Evolutionary conservation across 768 basidiomycete species (phyloP), one percentile per base, ranked within the genome.

Genomic region (Gautieria morchelliformis): DNA sequence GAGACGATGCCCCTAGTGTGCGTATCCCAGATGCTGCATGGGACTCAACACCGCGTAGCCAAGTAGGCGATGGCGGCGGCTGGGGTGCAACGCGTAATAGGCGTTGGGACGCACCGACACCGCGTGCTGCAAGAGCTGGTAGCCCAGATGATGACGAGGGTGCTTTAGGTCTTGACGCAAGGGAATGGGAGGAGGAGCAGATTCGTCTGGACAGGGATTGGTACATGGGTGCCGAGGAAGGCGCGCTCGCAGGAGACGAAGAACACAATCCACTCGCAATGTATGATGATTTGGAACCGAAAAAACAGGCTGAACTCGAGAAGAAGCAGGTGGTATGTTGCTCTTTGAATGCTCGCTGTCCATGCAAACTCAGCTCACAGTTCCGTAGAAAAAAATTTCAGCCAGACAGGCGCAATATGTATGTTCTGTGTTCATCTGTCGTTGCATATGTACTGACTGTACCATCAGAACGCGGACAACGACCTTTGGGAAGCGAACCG

Each of bases 401-500:
- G 96, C 96, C 5, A 78, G 87, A 58, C 94, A 98, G 70, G 94
- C 94, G 0, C 94, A 97, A 83, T 96, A 93, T 68, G 92, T 93
- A 63, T 64, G 89, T 74, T 5, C 1, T 4, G 14, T 32, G 27
- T 5, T 27, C 27, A 12, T 2, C 19, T 22, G 24, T 41, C 22
- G 24, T 1, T 44, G 17, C 35, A 49, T 9, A 3, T 60, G 68
- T 44, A 65, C 64, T 67, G 30, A 64, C 35, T 9, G 44, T 6
- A 19, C 8, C 59, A 19, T 4, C 66, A 94, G 90, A 97, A 98
- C 64, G 92, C 92, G 22, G 96, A 99, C 69, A 98, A 96, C 65
- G 96, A 99, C 65, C 74, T 95, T 11, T 99, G 96, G 96, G 96
- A 99, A 74, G 89, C 89, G 8, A 98, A 98, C 67, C 89, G 95